Evolutionary conservation across 148 eudicot genomes (phyloP).

Genomic region (Nyssa sinensis): DNA sequence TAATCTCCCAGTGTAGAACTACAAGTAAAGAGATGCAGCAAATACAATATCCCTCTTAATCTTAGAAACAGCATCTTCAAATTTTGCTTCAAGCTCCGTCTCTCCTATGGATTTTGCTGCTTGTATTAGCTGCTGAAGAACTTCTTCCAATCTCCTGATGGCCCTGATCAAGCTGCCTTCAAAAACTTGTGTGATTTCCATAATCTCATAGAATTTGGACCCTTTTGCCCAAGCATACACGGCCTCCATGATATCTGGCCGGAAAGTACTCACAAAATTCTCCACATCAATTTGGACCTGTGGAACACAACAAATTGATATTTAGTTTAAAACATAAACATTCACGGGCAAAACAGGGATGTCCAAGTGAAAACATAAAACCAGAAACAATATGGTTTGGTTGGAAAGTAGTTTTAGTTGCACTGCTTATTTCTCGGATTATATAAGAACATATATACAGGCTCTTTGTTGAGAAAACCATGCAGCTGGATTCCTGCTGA

Average conservation of each 20-base stretch:
- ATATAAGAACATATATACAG: too few species aligned
- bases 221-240: slow-evolving; percentile 94
- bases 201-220: slow-evolving; percentile 83
- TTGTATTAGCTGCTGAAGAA: slow-evolving; percentile 86
- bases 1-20: not conserved
- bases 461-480: too few species aligned
- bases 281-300: slow-evolving; percentile 94
- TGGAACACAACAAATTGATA: not conserved
- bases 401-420: too few species aligned
- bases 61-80: slow-evolving; percentile 84
- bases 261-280: slow-evolving; percentile 79
- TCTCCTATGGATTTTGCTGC: slow-evolving; percentile 96
- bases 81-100: slow-evolving; percentile 74
- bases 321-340: not conserved
- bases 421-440: too few species aligned
- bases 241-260: slow-evolving; percentile 93
- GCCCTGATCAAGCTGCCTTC: slow-evolving; percentile 96
- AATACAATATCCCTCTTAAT: slow-evolving; percentile 97
- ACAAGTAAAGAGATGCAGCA: slow-evolving; percentile 91
- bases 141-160: slow-evolving; percentile 94
- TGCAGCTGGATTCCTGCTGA: too few species aligned
- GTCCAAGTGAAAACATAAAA: too few species aligned
- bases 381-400: too few species aligned
- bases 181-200: slow-evolving; percentile 88
- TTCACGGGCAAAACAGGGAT: not conserved